Base-by-base conservation (phyloP, 1,284 basidiomycete genomes). In the Malassezia arunalokei region DNA sequence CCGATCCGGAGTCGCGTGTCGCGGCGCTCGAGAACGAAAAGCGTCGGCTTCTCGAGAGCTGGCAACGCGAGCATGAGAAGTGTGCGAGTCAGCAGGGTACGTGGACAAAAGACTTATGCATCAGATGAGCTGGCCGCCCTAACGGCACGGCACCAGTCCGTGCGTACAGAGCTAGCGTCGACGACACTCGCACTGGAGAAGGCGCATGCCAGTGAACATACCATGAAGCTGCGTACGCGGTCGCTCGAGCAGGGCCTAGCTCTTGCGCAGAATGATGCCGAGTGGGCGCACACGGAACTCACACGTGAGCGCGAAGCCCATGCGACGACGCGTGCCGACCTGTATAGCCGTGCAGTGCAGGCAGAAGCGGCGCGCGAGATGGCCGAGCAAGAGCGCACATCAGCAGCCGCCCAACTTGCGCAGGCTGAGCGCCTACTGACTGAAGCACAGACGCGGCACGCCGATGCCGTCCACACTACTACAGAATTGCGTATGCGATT, bases 191-290 rank as follows among this genome's bases (percentile, higher is more conserved):
- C 63, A 17, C 49, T 69, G 3, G 65, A 70, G 42, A 59, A 60
- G 20, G 58, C 60, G 11, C 59, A 59, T 42, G 62, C 63, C 12
- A 50, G 55, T 15, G 69, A 66, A 35, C 61, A 63, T 52, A 59
- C 59, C 6, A 57, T 56, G 40, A 65, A 58, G 50, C 88, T 86
- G 78, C 86, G 83, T 74, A 65, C 86, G 53, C 85, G 87, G 51
- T 80, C 85, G 0, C 77, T 86, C 3, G 78, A 81, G 4, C 86
- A 89, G 75, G 85, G 89, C 75, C 76, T 88, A 6, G 74, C 81
- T 52, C 80, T 89, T 1, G 77, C 83, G 5, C 81, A 81, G 71
- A 78, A 80, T 1, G 86, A 89, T 68, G 77, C 78, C 14, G 81
- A 84, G 54, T 85, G 85, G 54, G 61, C 64, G 5, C 64, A 66